These are phyloP conservation scores for Xylariaceae sp. DNA, from an alignment of 2,329 filamentous ascomycete genomes.

Conservation along the genomic window DNA sequence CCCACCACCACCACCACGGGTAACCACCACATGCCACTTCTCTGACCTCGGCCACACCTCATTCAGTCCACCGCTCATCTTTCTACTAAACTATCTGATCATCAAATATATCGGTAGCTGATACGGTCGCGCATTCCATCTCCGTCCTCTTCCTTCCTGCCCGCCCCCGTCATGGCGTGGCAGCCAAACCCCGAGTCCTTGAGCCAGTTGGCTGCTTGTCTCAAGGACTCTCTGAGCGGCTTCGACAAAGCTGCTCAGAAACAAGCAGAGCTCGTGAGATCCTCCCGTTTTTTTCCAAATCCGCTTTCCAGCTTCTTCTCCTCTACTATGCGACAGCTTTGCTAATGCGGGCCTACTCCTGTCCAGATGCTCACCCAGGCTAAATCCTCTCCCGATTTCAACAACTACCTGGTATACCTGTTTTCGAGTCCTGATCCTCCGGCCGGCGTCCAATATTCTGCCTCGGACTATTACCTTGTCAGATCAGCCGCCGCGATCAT, in stretches of 20 bases:
- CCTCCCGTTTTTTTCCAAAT: slow-evolving; percentile 4
- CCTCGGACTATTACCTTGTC: slow-evolving; percentile 66
- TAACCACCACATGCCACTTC: not conserved
- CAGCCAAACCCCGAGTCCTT: slow-evolving; percentile 84
- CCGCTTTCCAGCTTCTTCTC: slow-evolving; percentile 8
- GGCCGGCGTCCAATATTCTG: slow-evolving; percentile 53
- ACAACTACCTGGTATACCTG: slow-evolving; percentile 93
- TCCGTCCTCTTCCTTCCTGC: slow-evolving; percentile 5
- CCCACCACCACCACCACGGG: not conserved
- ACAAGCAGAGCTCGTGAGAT: slow-evolving; percentile 77
- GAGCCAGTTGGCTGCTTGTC: slow-evolving; percentile 80
- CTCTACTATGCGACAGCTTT: slow-evolving; percentile 16
- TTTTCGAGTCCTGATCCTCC: slow-evolving; percentile 68
- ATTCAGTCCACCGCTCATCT: not conserved
- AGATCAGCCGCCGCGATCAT: slow-evolving; percentile 87
- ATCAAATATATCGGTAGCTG: too few species aligned
- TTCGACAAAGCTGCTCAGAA: slow-evolving; percentile 77
- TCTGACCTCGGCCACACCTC: too few species aligned
- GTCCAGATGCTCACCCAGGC: slow-evolving; percentile 86
- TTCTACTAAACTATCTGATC: not conserved
- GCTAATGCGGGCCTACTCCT: slow-evolving; percentile 16
- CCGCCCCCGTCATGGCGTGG: slow-evolving; percentile 76
- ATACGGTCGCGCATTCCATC: too few species aligned
- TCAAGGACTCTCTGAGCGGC: slow-evolving; percentile 88
- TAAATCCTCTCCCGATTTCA: slow-evolving; percentile 83